Evolutionary conservation across 1,284 basidiomycete species (phyloP), one percentile per base, ranked within the genome.

Genomic region (Puccinia brachypodii): DNA sequence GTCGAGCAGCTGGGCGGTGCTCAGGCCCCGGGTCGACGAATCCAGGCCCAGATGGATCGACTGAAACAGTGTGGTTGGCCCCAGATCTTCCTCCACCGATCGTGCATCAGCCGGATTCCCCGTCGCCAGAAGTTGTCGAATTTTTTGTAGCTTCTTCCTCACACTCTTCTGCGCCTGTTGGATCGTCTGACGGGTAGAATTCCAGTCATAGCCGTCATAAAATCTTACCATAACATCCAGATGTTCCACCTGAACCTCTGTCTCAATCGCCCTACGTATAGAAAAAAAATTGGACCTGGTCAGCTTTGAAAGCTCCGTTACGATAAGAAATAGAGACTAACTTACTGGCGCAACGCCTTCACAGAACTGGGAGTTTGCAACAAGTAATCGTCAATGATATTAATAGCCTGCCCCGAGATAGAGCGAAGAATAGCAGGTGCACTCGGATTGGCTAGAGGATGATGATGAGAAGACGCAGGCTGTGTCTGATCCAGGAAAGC

Each of bases 131-230:
- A 99, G 89, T 87, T 99, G 96, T 75, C 93, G 90, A 85, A 99
- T 97, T 87, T 93, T 95, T 71, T 94, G 92, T 60, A 99, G 89
- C 33, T 91, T 91, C 76, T 91, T 91, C 71, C 94, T 91, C 88
- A 99, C 94, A 44, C 92, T 91, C 85, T 92, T 94, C 81, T 94
- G 90, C 86, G 96, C 93, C 72, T 93, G 91, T 86, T 97, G 93
- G 76, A 99, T 94, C 6, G 90, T 90, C 86, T 90, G 92, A 69
- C 95, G 91, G 1, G 96, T 99, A 56, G 90, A 89, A 0, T 87
- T 87, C 95, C 96, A 99, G 85, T 99, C 97, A 85, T 95, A 99
- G 0, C 96, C 95, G 82, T 95, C 94, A 85, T 96, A 92, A 7
- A 98, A 89, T 82, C 91, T 89, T 44, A 97, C 85, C 0, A 89